These are phyloP conservation scores for Rhodocollybia butyracea DNA, from an alignment of 768 basidiomycete genomes.

Conservation along the genomic window DNA sequence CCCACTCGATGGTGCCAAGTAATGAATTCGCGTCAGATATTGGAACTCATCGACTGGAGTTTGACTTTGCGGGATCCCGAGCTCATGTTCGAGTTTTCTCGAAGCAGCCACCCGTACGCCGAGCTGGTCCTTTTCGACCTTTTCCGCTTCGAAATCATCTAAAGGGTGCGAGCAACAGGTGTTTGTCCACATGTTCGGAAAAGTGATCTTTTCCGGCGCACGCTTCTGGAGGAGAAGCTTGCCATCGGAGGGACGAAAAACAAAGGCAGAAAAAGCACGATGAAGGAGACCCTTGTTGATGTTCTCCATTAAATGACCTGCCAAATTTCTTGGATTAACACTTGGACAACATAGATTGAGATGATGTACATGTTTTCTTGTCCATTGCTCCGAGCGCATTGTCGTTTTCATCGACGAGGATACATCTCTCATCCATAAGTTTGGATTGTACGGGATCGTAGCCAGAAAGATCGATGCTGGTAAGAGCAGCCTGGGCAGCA, in stretches of 20 bases:
- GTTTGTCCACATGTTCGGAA: constrained; percentile 99
- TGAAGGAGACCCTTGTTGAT: constrained; percentile 93
- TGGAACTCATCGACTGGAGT: constrained; percentile 85
- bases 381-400: constrained; percentile 80
- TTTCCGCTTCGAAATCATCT: constrained; percentile 86
- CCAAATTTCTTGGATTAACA: background rate
- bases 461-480: constrained; percentile 70
- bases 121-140: constrained; percentile 68
- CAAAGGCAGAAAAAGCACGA: constrained; percentile 96
- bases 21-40: constrained; percentile 95
- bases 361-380: constrained; percentile 91
- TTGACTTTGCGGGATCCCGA: constrained; percentile 82
- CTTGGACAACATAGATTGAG: background rate
- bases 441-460: constrained; percentile 94
- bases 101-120: constrained; percentile 91
- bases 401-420: constrained; percentile 88
- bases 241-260: constrained; percentile 93
- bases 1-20: constrained; percentile 89
- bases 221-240: constrained; percentile 92
- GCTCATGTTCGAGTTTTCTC: constrained; percentile 93
- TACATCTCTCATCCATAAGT: constrained; percentile 95
- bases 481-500: constrained; percentile 62
- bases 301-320: constrained; percentile 97
- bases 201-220: constrained; percentile 98
- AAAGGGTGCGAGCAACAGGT: constrained; percentile 98